Evolutionary conservation across 305 asterid genomes (phyloP), one percentile per base, ranked within the genome.

Genomic region (Solanum chacoense): DNA sequence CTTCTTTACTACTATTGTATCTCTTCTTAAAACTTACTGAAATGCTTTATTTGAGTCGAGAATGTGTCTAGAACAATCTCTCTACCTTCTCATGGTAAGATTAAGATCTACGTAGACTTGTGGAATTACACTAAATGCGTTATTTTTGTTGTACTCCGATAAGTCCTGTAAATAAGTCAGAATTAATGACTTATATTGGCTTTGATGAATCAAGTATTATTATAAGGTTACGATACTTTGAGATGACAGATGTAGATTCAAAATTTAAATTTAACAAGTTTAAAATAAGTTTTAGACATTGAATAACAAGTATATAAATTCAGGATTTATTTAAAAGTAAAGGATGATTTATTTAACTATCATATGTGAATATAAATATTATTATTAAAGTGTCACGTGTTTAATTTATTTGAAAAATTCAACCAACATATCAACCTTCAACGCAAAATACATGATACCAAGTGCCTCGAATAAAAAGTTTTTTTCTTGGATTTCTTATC

Each of bases 71-170:
- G 13, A 69, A 69, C 0, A 50, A 69, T 3, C 16, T 26, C 1
- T 22, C 0, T 18, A 22, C 12, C 26, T 59, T 59, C 5, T 18
- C 11, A 20, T 18, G 69, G 0, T 59, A 59, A 20, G 26, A 20
- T 4, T 22, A 63, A 59, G 2, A 22, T 63, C 6, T 63, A 20
- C 1, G 71, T 20, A 22, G 0, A 22, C 5, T 59, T 22, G 6
- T 22, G 0, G 5, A 22, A 63, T 63, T 0, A 20, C 0, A 8
- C 0, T 0, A 11, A 11, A 24, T 11, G 1, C 1, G 16, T 26
- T 6, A 0, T 11, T 2, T 67, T 67, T 67, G 3, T 50, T 50
- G 65, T 50, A 50, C n/a, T 50, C 4, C 1, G 2, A 6, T 50
- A 50, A 50, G 22, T 45, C 10, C 6, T 9, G 13, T 4, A n/a